Base-by-base conservation (phyloP, 768 basidiomycete genomes). In the Tulasnella sp. region DNA sequence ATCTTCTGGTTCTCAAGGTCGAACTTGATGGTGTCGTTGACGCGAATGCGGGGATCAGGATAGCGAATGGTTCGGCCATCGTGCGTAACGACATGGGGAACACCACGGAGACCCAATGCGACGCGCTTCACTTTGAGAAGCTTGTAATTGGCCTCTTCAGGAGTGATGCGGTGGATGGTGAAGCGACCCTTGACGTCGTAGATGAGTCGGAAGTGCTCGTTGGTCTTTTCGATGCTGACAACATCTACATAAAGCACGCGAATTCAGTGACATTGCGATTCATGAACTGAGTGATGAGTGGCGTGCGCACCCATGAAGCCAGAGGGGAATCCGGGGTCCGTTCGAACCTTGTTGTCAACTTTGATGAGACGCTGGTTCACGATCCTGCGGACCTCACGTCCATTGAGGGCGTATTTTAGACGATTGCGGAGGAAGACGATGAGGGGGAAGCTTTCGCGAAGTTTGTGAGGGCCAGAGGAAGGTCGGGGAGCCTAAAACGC, bases 131-230 rank as follows among this genome's bases (percentile, higher is more conserved):
- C 98, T 85, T 96, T 96, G 85, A 94, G 90, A 84, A 99, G 95
- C 88, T 98, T 98, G 92, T 96, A 98, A 83, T 89, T 88, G 74
- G 97, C 96, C 87, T 99, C 98, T 88, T 99, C 98, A 58, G 93
- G 90, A 77, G 96, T 96, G 90, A 99, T 99, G 84, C 98, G 95
- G 90, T 99, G 98, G 86, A 99, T 97, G 83, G 96, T 94, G 90
- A 99, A 99, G 83, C 98, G 98, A 83, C 98, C 98, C 89, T 99
- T 99, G 87, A 99, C 92, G 86, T 99, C 98, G 90, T 99, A 99
- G 62, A 99, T 90, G 80, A 99, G 91, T 87, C 98, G 97, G 93
- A 99, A 99, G 89, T 99, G 93, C 87, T 99, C 98, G 87, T 93
- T 94, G 36, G 97, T 98, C 87, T 98, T 97, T 87, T 99, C 97